phyloP scores from a whole-genome alignment of 352 stramenopile genomes.

The Globisporangium polare region DNA sequence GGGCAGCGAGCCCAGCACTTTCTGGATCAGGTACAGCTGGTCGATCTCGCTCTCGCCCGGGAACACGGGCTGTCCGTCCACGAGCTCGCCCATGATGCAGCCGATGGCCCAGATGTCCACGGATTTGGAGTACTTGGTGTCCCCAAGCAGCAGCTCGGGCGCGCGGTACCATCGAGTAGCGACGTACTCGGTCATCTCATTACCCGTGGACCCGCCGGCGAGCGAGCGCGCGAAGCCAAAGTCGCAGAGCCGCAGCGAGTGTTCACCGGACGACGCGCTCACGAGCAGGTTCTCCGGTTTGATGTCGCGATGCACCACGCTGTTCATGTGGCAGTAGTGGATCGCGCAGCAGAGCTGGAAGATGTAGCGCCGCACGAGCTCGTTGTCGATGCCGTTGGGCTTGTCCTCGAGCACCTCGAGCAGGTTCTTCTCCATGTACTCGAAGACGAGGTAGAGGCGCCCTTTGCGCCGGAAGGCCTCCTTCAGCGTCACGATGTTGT shows the following conservation, averaged over 20 bases:
- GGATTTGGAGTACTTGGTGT: conserved; percentile 97
- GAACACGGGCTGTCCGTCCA: conserved; percentile 97
- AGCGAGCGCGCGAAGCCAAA: conserved; percentile 95
- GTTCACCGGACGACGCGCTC: conserved; percentile 91
- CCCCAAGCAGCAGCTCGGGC: conserved; percentile 98
- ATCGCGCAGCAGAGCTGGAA: conserved; percentile 97
- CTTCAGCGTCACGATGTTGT: conserved; percentile 97
- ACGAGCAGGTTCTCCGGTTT: conserved; percentile 99
- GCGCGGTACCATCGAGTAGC: conserved; percentile 98
- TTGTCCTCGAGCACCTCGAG: conserved; percentile 94
- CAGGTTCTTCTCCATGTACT: conserved; percentile 97
- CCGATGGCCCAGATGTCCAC: conserved; percentile 95
- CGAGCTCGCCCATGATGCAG: conserved; percentile 97
- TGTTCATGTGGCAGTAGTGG: conserved; percentile 96
- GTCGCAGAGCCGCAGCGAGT: conserved; percentile 98
- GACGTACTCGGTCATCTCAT: conserved; percentile 99
- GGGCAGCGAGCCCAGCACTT: conserved; percentile 96
- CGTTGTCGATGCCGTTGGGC: conserved; percentile 78
- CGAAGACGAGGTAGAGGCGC: conserved; percentile 96
- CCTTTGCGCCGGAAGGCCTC: conserved; percentile 98
- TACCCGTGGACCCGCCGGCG: conserved; percentile 50
- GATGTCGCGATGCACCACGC: conserved; percentile 98
- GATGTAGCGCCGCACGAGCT: conserved; percentile 97
- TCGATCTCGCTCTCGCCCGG: conserved; percentile 98
- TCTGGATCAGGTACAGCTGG: conserved; percentile 99